A percentile compares a stretch with the other conserved stretches of the same genome.
Evolutionary conservation across 1,284 basidiomycete species (phyloP).

Genomic region (Leccinum brunneo-olivaceum): DNA sequence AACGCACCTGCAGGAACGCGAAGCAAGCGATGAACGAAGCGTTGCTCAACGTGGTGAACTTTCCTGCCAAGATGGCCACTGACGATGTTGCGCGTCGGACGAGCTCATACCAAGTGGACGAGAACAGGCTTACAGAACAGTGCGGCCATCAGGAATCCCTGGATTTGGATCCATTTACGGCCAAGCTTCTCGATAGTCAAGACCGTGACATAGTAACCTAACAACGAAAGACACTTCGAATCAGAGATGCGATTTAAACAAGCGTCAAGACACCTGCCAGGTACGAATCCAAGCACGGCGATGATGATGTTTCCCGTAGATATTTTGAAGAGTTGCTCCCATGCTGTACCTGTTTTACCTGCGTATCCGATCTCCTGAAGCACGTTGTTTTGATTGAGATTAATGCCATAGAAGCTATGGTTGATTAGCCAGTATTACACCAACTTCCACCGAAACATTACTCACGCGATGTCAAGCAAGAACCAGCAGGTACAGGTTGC

Average conservation of each 20-base stretch:
- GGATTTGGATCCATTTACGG: slow-evolving; percentile 70
- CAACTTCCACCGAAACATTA: background rate
- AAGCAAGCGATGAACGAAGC: slow-evolving; percentile 70
- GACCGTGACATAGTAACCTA: slow-evolving; percentile 65
- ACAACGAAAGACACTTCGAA: slow-evolving; percentile 8
- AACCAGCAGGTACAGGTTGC: slow-evolving; percentile 53
- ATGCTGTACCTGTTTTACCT: slow-evolving; percentile 48
- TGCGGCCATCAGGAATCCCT: slow-evolving; percentile 69
- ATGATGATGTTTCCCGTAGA: slow-evolving; percentile 65
- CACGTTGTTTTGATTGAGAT: slow-evolving; percentile 73
- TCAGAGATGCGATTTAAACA: background rate
- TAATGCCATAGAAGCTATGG: slow-evolving; percentile 67
- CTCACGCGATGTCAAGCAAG: slow-evolving; percentile 47
- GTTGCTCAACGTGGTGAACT: slow-evolving; percentile 55
- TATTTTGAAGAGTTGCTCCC: slow-evolving; percentile 59
- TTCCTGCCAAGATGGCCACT: slow-evolving; percentile 60
- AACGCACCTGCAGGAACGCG: slow-evolving; percentile 45
- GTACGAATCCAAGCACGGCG: slow-evolving; percentile 67
- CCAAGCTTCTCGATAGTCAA: slow-evolving; percentile 68
- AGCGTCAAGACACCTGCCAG: slow-evolving; percentile 39
- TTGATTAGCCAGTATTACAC: background rate
- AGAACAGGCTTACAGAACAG: slow-evolving; percentile 49
- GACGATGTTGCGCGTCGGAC: background rate
- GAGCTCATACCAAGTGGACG: background rate
- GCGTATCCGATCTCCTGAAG: slow-evolving; percentile 62